Percentiles rank a stretch among this genome's conserved stretches.
These are phyloP conservation scores for Aspergillus aculeatus DNA, from an alignment of 2,329 filamentous ascomycete species.

Conservation along the genomic window DNA sequence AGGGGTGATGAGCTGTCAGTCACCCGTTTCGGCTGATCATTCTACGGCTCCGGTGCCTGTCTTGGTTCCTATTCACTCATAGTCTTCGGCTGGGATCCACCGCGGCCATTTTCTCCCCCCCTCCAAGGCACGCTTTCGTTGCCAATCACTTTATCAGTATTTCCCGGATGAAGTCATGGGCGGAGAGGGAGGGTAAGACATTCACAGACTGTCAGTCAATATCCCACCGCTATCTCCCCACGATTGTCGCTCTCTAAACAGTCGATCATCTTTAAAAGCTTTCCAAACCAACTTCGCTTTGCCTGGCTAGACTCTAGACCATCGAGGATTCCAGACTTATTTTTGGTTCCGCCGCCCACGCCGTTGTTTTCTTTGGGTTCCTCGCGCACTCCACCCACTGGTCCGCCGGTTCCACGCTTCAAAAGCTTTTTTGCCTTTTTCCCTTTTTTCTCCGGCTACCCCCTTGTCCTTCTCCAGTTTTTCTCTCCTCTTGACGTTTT, in stretches of 20 bases:
- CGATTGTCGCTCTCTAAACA: background rate
- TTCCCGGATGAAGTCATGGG: background rate
- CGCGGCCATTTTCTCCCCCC: background rate
- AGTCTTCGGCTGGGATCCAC: background rate
- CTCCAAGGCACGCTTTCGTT: background rate
- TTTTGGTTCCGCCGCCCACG: conserved; percentile 14
- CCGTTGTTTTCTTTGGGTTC: background rate
- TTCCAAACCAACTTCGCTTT: background rate
- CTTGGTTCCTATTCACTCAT: background rate
- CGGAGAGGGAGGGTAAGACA: background rate
- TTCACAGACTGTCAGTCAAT: background rate
- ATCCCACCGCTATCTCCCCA: background rate
- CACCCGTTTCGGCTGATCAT: background rate
- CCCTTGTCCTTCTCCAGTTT: background rate
- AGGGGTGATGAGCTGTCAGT: background rate
- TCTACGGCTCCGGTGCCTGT: background rate
- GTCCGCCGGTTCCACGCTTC: conserved; percentile 4
- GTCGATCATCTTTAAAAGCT: background rate
- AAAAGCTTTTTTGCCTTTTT: conserved; percentile 3
- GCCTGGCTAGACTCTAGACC: conserved; percentile 11
- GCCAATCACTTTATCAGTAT: background rate
- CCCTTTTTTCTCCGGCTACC: background rate
- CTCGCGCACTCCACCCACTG: background rate
- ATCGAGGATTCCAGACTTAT: conserved; percentile 6
- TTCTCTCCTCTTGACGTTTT: background rate